Evolutionary conservation across 2,329 filamentous ascomycete genomes (phyloP).

Genomic region (Xylogone sp.): DNA sequence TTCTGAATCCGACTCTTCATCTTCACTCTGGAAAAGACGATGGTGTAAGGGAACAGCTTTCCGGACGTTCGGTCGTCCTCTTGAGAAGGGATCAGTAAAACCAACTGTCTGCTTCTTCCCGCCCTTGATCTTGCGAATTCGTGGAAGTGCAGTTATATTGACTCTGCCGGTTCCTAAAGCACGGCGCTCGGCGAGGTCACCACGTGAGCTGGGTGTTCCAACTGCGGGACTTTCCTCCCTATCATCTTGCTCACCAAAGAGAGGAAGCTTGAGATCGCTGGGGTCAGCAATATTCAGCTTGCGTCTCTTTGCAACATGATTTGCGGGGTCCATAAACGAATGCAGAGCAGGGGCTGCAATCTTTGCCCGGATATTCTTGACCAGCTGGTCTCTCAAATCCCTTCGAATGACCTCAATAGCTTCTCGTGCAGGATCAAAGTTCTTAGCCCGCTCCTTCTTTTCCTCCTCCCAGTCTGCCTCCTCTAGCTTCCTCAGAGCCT

Average conservation of each 20-base stretch:
- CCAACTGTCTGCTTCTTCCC: conserved; percentile 56
- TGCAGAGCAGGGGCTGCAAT: conserved; percentile 79
- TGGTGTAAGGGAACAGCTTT: conserved; percentile 78
- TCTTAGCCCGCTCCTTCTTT: conserved; percentile 79
- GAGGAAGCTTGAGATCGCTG: conserved; percentile 52
- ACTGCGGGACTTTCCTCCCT: conserved; percentile 55
- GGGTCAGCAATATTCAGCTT: conserved; percentile 74
- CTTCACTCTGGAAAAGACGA: conserved; percentile 70
- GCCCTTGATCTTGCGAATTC: conserved; percentile 68
- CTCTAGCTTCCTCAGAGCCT: conserved; percentile 66
- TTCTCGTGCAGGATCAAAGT: conserved; percentile 86
- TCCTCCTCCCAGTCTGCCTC: conserved; percentile 85
- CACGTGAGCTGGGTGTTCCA: conserved; percentile 62
- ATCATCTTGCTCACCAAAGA: conserved; percentile 54
- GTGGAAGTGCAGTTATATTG: conserved; percentile 63
- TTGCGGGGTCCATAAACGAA: conserved; percentile 76
- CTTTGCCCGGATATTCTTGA: conserved; percentile 84
- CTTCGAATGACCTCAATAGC: conserved; percentile 74
- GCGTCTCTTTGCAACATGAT: conserved; percentile 74
- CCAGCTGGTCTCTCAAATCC: conserved; percentile 81
- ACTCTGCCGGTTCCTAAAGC: conserved; percentile 42
- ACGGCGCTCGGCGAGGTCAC: conserved; percentile 58
- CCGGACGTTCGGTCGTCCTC: conserved; percentile 50
- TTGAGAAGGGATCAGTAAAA: conserved; percentile 65
- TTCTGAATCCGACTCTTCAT: conserved; percentile 86